These are phyloP conservation scores for Carex kokanica DNA, from an alignment of 176 grass and related monocot species.

Conservation along the genomic window DNA sequence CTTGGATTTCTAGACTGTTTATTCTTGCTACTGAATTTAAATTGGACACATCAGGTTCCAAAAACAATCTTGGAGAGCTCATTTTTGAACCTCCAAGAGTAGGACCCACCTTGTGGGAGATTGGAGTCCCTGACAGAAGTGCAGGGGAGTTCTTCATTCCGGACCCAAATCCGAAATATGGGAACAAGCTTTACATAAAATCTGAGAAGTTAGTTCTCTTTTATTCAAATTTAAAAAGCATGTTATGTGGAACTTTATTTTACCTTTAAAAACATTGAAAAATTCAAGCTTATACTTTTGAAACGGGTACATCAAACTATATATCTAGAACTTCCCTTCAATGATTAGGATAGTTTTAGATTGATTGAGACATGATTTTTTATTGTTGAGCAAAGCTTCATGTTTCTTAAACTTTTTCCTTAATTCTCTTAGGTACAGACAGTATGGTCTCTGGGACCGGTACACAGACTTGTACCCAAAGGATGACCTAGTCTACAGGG, in stretches of 20 bases:
- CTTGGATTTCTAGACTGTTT: neutral
- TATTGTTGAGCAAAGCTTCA: neutral
- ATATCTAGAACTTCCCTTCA: neutral
- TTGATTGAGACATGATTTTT: neutral
- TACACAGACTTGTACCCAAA: conserved; percentile 56
- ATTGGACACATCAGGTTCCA: conserved; percentile 14
- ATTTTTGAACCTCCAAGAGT: conserved; percentile 58
- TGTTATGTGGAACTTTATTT: neutral
- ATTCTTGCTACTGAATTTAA: neutral
- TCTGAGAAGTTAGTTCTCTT: conserved; percentile 37
- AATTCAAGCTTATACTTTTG: neutral
- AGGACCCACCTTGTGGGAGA: conserved; percentile 73
- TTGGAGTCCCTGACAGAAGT: conserved; percentile 61
- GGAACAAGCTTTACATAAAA: conserved; percentile 40
- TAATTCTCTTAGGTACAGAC: conserved; percentile 39
- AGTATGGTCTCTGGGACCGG: conserved; percentile 87
- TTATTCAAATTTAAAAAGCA: neutral
- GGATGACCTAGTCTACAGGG: conserved; percentile 42
- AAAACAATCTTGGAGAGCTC: conserved; percentile 37
- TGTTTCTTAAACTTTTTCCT: conserved; percentile 6
- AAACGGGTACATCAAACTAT: neutral
- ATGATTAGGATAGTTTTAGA: neutral
- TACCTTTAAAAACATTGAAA: neutral
- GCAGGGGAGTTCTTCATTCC: conserved; percentile 73
- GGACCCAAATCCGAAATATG: conserved; percentile 36